These are phyloP conservation scores for Albugo laibachii DNA, from an alignment of 352 stramenopile species.

Conservation along the genomic window DNA sequence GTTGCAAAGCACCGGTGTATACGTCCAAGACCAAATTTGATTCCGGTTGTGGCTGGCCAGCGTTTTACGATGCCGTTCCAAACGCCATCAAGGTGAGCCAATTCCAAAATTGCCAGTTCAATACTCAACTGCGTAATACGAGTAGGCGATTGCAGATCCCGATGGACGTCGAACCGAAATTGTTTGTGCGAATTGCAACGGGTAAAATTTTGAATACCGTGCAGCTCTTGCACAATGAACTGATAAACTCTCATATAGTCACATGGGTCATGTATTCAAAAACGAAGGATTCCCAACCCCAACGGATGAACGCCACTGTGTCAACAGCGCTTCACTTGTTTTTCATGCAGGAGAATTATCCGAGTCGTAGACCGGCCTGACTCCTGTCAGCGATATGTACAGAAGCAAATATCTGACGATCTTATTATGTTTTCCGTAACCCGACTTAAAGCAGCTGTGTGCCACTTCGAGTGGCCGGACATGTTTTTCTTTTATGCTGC, in stretches of 20 bases:
- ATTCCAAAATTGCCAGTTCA: not conserved
- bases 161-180: slow-evolving; percentile 73
- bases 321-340: slow-evolving; percentile 80
- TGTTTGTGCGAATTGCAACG: slow-evolving; percentile 73
- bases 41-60: slow-evolving; percentile 78
- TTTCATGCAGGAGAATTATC: slow-evolving; percentile 51
- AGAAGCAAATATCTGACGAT: too few species aligned
- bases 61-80: slow-evolving; percentile 80
- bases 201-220: slow-evolving; percentile 15
- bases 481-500: too few species aligned
- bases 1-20: slow-evolving; percentile 76
- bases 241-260: slow-evolving; percentile 14
- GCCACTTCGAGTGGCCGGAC: too few species aligned
- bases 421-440: too few species aligned
- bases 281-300: slow-evolving; percentile 73
- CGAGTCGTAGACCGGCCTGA: not conserved
- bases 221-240: not conserved
- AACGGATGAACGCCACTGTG: slow-evolving; percentile 78
- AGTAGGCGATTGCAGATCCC: slow-evolving; percentile 33
- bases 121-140: not conserved
- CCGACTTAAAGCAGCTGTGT: too few species aligned
- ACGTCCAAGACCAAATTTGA: slow-evolving; percentile 81
- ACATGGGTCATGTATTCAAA: slow-evolving; percentile 86
- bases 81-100: slow-evolving; percentile 53
- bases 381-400: too few species aligned